Conservation (phyloP, 345 rosid species). For the Isatis tinctoria region DNA sequence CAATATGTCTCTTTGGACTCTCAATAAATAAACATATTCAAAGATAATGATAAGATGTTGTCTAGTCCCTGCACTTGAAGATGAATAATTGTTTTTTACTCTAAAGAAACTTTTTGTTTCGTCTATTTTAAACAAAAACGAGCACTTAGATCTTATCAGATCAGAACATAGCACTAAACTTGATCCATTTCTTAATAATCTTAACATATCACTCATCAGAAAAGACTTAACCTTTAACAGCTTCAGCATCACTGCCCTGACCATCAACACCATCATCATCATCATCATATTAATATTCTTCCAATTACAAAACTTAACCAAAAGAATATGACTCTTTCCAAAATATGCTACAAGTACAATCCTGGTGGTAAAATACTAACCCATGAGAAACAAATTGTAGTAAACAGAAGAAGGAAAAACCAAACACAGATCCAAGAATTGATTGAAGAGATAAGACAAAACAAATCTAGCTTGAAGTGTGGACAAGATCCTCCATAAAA, state of each 20-base stretch:
- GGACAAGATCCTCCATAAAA: slow-evolving; percentile 3
- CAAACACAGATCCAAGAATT: not conserved
- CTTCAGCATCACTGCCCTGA: slow-evolving; percentile 3
- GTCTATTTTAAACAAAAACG: slow-evolving; percentile 8
- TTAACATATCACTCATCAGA: slow-evolving; percentile 21
- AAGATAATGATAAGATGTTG: slow-evolving; percentile 3
- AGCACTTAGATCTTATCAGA: slow-evolving; percentile 27
- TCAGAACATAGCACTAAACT: slow-evolving; percentile 17
- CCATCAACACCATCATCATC: slow-evolving; percentile 14
- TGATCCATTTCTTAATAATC: not conserved
- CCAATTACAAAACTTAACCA: slow-evolving; percentile 14
- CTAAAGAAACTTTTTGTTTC: not conserved
- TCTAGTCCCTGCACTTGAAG: slow-evolving; percentile 12
- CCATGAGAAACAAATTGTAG: slow-evolving; percentile 8
- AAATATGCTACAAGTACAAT: slow-evolving; percentile 19
- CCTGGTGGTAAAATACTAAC: not conserved
- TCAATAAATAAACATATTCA: slow-evolving; percentile 7
- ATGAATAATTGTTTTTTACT: slow-evolving; percentile 21
- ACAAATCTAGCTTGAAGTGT: slow-evolving; percentile 15
- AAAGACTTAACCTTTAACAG: slow-evolving; percentile 8
- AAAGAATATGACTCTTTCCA: slow-evolving; percentile 1
- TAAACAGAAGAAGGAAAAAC: not conserved
- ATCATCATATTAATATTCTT: slow-evolving; percentile 13
- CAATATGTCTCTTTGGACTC: slow-evolving; percentile 7
- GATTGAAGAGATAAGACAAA: slow-evolving; percentile 14